A percentile compares a stretch with the other conserved stretches of the same genome.
Conservation (phyloP, 2,329 filamentous ascomycete species). For the Huntiella omanensis region DNA sequence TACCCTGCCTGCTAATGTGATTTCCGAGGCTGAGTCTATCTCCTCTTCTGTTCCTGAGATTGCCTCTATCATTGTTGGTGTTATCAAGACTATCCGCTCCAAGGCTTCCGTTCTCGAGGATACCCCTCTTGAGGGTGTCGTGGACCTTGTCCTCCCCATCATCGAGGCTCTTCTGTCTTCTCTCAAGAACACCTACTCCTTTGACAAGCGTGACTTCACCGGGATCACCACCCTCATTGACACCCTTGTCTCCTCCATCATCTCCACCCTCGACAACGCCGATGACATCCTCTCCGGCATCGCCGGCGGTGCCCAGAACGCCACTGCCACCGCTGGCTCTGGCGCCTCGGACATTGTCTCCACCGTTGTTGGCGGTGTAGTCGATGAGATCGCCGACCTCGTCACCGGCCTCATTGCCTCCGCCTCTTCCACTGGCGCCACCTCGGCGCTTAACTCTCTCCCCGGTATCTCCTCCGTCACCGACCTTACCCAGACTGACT, state of each 20-base stretch:
- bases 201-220: not conserved
- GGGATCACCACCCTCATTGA: not conserved
- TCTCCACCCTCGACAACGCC: not conserved
- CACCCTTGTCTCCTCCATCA: not conserved
- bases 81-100: constrained; percentile 3
- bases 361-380: not conserved
- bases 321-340: not conserved
- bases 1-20: not conserved
- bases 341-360: not conserved
- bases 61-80: constrained; percentile 3
- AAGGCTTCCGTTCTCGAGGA: not conserved
- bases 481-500: not conserved
- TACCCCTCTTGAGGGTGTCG: constrained; percentile 4
- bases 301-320: not conserved
- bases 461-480: constrained; percentile 1
- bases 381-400: not conserved
- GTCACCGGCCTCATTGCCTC: not conserved
- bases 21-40: constrained; percentile 2
- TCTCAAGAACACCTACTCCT: not conserved
- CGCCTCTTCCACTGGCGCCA: not conserved
- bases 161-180: constrained; percentile 6
- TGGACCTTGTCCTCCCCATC: constrained; percentile 2
- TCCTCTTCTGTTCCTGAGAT: not conserved
- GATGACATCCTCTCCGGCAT: not conserved
- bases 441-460: not conserved